Evolutionary conservation across 2,329 filamentous ascomycete genomes (phyloP).

Genomic region (Aspergillus chevalieri): DNA sequence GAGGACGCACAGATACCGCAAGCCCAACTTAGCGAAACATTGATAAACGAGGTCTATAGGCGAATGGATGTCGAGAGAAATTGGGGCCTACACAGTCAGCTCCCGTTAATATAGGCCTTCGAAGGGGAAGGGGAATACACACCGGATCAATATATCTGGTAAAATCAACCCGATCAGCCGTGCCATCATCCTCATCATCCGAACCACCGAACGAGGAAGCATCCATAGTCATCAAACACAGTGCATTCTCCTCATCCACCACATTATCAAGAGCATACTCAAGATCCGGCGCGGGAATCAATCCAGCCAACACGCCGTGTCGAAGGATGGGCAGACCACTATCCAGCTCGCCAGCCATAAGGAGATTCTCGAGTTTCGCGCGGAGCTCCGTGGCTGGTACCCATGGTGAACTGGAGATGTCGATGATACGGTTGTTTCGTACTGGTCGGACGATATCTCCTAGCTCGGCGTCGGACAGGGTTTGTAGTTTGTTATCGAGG

Average conservation of each 20-base stretch:
- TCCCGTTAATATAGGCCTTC: background rate
- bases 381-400: constrained; percentile 72
- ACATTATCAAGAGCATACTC: constrained; percentile 88
- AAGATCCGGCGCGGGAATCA: constrained; percentile 90
- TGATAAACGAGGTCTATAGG: constrained; percentile 96
- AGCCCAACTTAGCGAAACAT: constrained; percentile 86
- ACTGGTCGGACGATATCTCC: constrained; percentile 76
- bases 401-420: constrained; percentile 76
- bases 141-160: constrained; percentile 85
- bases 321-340: constrained; percentile 83
- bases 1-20: constrained; percentile 87
- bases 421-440: constrained; percentile 72
- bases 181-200: constrained; percentile 54
- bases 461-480: constrained; percentile 80
- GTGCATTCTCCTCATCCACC: constrained; percentile 59
- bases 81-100: constrained; percentile 56
- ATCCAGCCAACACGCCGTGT: constrained; percentile 70
- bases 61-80: constrained; percentile 79
- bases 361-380: constrained; percentile 71
- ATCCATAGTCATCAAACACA: constrained; percentile 75
- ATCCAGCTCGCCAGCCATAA: constrained; percentile 82
- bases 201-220: constrained; percentile 47
- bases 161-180: constrained; percentile 69
- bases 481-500: constrained; percentile 92
- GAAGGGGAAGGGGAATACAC: constrained; percentile 24